Evolutionary conservation across 2,329 filamentous ascomycete genomes (phyloP).

Genomic region (Magnaporthiopsis incrustans): DNA sequence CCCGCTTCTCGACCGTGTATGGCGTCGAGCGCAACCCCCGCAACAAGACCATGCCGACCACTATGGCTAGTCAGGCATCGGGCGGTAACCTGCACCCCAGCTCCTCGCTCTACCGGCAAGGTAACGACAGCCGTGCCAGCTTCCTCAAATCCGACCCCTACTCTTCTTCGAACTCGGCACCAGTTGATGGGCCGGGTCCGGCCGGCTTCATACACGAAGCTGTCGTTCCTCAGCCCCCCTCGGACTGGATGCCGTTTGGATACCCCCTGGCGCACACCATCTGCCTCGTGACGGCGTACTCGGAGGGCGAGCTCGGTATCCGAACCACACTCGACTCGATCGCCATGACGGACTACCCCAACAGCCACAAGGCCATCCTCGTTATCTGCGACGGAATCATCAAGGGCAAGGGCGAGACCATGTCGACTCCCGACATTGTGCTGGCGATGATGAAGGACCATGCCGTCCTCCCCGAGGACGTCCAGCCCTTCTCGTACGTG

Average conservation of each 20-base stretch:
- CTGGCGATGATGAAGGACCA: conserved; percentile 93
- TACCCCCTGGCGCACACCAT: conserved; percentile 91
- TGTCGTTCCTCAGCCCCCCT: conserved; percentile 90
- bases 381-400: conserved; percentile 97
- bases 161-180: conserved; percentile 39
- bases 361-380: conserved; percentile 95
- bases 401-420: conserved; percentile 82
- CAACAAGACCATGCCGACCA: conserved; percentile 60
- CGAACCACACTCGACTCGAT: conserved; percentile 93
- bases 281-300: conserved; percentile 93
- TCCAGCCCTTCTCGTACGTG: conserved; percentile 88
- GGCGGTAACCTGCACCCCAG: conserved; percentile 62
- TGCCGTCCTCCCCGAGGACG: conserved; percentile 69
- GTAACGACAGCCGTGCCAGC: conserved; percentile 55
- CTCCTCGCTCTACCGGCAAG: conserved; percentile 59
- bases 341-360: conserved; percentile 95
- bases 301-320: conserved; percentile 86
- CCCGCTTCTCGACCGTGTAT: conserved; percentile 87
- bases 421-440: conserved; percentile 84
- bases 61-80: conserved; percentile 86
- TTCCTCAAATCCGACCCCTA: conserved; percentile 55
- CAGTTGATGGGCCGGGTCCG: conserved; percentile 66
- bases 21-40: conserved; percentile 56
- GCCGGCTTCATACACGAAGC: conserved; percentile 94
- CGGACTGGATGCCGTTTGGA: conserved; percentile 95